A percentile compares a stretch with the other conserved stretches of the same genome.
Evolutionary conservation across 1,284 basidiomycete genomes (phyloP).

Genomic region (Cutaneotrichosporon dermatis): DNA sequence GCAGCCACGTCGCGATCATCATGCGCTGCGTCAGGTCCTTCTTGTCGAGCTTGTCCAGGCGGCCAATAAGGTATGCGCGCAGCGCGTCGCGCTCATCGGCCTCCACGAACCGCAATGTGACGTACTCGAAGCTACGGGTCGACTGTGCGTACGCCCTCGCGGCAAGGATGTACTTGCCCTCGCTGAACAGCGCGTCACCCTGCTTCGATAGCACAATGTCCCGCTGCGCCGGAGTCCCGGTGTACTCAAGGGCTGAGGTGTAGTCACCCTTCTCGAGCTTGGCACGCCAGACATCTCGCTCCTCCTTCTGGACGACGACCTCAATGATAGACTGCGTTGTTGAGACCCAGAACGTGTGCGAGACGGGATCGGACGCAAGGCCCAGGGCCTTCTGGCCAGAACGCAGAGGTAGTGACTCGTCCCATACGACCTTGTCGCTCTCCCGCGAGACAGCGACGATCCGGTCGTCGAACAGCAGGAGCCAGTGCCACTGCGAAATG

Average conservation of each 20-base stretch:
- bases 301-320: slow-evolving; percentile 79
- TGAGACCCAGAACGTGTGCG: slow-evolving; percentile 91
- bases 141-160: slow-evolving; percentile 89
- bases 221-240: slow-evolving; percentile 76
- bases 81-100: slow-evolving; percentile 86
- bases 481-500: slow-evolving; percentile 87
- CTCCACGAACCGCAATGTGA: slow-evolving; percentile 85
- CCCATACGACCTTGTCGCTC: slow-evolving; percentile 76
- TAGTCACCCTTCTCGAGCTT: slow-evolving; percentile 75
- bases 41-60: slow-evolving; percentile 76
- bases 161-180: slow-evolving; percentile 80
- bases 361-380: slow-evolving; percentile 73
- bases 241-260: slow-evolving; percentile 71
- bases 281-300: slow-evolving; percentile 90
- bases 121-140: slow-evolving; percentile 85
- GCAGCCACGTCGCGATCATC: slow-evolving; percentile 98
- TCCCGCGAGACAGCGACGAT: slow-evolving; percentile 74
- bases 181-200: slow-evolving; percentile 75
- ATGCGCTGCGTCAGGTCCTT: slow-evolving; percentile 88
- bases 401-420: slow-evolving; percentile 72
- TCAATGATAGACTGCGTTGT: slow-evolving; percentile 88
- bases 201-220: slow-evolving; percentile 80
- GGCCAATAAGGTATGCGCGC: slow-evolving; percentile 80
- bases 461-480: slow-evolving; percentile 76
- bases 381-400: slow-evolving; percentile 64